These are phyloP conservation scores for Trametes sanguinea DNA, from an alignment of 768 basidiomycete species.

Conservation along the genomic window DNA sequence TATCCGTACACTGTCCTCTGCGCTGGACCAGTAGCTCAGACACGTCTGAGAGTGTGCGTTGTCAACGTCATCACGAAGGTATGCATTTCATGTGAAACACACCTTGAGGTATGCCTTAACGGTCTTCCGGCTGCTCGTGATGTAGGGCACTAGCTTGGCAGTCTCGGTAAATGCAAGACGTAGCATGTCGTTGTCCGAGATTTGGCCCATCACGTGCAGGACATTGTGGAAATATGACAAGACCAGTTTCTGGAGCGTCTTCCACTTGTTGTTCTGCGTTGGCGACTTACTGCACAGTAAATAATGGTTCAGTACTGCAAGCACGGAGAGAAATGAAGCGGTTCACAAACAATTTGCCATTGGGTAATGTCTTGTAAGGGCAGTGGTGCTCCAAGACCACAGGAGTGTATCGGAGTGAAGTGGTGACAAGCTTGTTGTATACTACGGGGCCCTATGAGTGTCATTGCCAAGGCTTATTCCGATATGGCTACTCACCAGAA, in stretches of 20 bases:
- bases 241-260: constrained; percentile 82
- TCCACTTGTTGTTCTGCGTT: constrained; percentile 77
- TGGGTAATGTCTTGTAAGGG: constrained; percentile 79
- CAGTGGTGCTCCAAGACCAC: constrained; percentile 84
- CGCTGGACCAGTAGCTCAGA: constrained; percentile 81
- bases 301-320: not conserved
- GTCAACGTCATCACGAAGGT: not conserved
- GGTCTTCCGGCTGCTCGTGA: constrained; percentile 80
- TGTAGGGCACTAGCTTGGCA: constrained; percentile 87
- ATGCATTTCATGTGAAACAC: constrained; percentile 1
- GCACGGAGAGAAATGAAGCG: not conserved
- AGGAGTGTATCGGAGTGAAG: constrained; percentile 87
- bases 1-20: constrained; percentile 79
- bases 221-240: constrained; percentile 89
- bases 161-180: constrained; percentile 80
- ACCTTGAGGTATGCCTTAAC: constrained; percentile 90
- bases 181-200: constrained; percentile 65
- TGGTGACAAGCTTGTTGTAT: constrained; percentile 91
- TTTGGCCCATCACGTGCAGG: constrained; percentile 74
- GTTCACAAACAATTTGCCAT: constrained; percentile 79
- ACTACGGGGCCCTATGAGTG: constrained; percentile 48
- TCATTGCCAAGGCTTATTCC: not conserved
- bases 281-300: constrained; percentile 71
- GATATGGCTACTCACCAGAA: constrained; percentile 49
- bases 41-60: constrained; percentile 56